A percentile compares a stretch with the other conserved stretches of the same genome.
Conservation (phyloP, 2,329 filamentous ascomycete species). For the Moelleriella libera region DNA sequence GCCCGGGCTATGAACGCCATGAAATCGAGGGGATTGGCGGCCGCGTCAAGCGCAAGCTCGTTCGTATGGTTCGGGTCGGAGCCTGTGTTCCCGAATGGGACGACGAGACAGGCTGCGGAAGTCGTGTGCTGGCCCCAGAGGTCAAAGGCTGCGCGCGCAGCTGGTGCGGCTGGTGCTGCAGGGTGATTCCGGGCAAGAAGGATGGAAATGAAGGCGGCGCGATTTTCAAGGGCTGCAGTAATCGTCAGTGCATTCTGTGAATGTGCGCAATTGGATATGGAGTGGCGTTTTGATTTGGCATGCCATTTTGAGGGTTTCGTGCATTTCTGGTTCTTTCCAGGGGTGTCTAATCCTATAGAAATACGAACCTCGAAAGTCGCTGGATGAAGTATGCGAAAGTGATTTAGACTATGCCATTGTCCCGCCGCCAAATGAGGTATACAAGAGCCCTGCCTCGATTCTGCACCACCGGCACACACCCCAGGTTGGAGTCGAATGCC, state of each 20-base stretch:
- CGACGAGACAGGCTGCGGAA: slow-evolving; percentile 51
- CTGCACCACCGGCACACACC: too few relatives aligned
- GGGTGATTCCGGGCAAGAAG: slow-evolving; percentile 50
- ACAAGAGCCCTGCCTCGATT: too few relatives aligned
- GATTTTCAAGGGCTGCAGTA: not conserved
- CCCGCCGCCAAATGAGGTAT: too few relatives aligned
- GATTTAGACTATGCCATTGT: too few relatives aligned
- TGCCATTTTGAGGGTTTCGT: too few relatives aligned
- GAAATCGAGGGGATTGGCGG: slow-evolving; percentile 89
- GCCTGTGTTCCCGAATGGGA: slow-evolving; percentile 77
- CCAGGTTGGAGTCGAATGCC: too few relatives aligned
- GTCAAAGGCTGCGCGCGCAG: slow-evolving; percentile 53
- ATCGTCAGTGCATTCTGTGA: not conserved
- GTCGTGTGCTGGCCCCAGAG: slow-evolving; percentile 56
- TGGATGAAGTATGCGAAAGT: too few relatives aligned
- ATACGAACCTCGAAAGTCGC: too few relatives aligned
- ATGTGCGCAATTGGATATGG: too few relatives aligned
- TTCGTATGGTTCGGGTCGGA: slow-evolving; percentile 67
- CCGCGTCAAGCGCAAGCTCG: slow-evolving; percentile 75
- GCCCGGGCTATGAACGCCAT: slow-evolving; percentile 68
- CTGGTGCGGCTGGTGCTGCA: slow-evolving; percentile 87
- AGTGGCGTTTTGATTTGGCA: too few relatives aligned
- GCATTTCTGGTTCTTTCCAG: too few relatives aligned
- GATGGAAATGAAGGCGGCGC: slow-evolving; percentile 17
- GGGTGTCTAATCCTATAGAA: too few relatives aligned